These are phyloP conservation scores for Bipolaris bicolor DNA, from an alignment of 2,329 filamentous ascomycete genomes.

Conservation along the genomic window DNA sequence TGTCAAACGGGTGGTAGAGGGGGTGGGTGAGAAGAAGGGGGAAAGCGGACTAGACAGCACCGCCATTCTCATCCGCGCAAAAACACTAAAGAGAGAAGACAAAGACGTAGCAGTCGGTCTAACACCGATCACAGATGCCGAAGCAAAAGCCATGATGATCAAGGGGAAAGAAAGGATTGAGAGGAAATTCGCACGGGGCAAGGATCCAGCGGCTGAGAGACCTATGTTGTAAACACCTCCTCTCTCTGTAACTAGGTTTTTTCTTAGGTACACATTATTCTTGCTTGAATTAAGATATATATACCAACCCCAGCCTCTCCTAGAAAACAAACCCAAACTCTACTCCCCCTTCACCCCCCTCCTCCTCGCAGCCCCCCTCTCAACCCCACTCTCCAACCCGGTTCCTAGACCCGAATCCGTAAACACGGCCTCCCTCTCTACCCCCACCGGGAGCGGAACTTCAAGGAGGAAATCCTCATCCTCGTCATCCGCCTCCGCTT, in stretches of 20 bases:
- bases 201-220: slow-evolving; percentile 26
- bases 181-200: slow-evolving; percentile 24
- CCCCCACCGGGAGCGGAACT: slow-evolving; percentile 22
- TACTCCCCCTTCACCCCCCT: slow-evolving; percentile 1
- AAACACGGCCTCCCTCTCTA: slow-evolving; percentile 21
- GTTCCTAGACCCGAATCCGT: slow-evolving; percentile 57
- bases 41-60: slow-evolving; percentile 30
- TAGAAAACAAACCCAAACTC: too few species aligned
- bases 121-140: slow-evolving; percentile 39
- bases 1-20: slow-evolving; percentile 38
- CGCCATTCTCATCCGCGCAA: slow-evolving; percentile 38
- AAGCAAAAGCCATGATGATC: slow-evolving; percentile 40
- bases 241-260: too few species aligned
- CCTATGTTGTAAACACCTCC: slow-evolving; percentile 16
- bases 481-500: slow-evolving; percentile 53
- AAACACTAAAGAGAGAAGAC: slow-evolving; percentile 33
- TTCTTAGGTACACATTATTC: too few species aligned
- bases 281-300: too few species aligned
- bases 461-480: slow-evolving; percentile 54
- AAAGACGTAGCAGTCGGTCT: slow-evolving; percentile 35
- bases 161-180: slow-evolving; percentile 33
- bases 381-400: slow-evolving; percentile 50
- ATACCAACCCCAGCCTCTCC: neutral
- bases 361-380: slow-evolving; percentile 22
- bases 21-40: slow-evolving; percentile 13